Conservation (phyloP, 129 eudicot species). For the Escallonia herrerae region DNA sequence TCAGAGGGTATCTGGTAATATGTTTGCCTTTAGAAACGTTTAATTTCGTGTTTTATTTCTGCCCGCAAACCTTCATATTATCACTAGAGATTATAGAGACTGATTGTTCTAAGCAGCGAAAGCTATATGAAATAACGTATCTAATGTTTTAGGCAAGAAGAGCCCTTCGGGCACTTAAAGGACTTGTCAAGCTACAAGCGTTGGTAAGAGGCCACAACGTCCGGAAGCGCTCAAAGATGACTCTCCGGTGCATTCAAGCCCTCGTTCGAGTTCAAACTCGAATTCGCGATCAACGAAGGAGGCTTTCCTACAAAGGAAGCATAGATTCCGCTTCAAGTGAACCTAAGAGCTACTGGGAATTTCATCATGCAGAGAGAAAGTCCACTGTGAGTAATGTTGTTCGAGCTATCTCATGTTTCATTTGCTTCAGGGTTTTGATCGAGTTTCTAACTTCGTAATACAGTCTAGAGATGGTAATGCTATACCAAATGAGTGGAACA, state of each 20-base stretch:
- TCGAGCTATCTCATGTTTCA: neutral
- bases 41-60: too few species aligned
- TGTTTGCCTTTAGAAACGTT: neutral
- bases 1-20: slow-evolving; percentile 69
- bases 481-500: slow-evolving; percentile 22
- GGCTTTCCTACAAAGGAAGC: slow-evolving; percentile 35
- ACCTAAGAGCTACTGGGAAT: slow-evolving; percentile 11
- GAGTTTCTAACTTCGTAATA: neutral
- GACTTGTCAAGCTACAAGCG: slow-evolving; percentile 62
- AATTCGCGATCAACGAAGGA: slow-evolving; percentile 53
- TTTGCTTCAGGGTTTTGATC: neutral
- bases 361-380: slow-evolving; percentile 11
- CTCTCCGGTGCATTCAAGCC: slow-evolving; percentile 56
- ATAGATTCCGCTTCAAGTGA: slow-evolving; percentile 2
- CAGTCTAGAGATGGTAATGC: slow-evolving; percentile 26
- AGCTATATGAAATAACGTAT: neutral
- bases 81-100: neutral
- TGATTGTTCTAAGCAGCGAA: neutral
- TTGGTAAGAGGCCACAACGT: slow-evolving; percentile 66
- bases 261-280: slow-evolving; percentile 47
- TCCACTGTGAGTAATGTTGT: slow-evolving; percentile 19
- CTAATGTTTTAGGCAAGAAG: slow-evolving; percentile 48
- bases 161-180: slow-evolving; percentile 63
- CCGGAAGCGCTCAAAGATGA: slow-evolving; percentile 46
- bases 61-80: too few species aligned